These are phyloP conservation scores for Aureobasidium musti DNA, from an alignment of 2,329 filamentous ascomycete genomes.

Conservation along the genomic window DNA sequence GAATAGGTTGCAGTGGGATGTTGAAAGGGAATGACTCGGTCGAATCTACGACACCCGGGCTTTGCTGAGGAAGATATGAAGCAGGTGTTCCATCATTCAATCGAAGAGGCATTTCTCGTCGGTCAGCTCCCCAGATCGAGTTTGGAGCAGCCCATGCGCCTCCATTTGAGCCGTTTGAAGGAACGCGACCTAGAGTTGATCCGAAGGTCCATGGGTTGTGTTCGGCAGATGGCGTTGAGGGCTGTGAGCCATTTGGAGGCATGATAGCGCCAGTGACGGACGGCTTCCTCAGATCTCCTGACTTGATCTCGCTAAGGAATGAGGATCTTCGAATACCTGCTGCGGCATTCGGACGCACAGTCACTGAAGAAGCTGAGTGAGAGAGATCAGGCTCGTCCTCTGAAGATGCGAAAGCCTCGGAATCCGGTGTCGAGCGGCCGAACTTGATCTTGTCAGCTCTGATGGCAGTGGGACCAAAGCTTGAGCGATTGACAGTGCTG, in stretches of 20 bases:
- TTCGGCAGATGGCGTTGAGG: constrained; percentile 75
- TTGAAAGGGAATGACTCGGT: constrained; percentile 69
- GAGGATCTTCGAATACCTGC: constrained; percentile 70
- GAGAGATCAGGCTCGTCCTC: constrained; percentile 81
- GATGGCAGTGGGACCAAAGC: constrained; percentile 7
- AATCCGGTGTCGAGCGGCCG: constrained; percentile 20
- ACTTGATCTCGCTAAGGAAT: constrained; percentile 82
- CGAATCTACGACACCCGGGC: constrained; percentile 33
- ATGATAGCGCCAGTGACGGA: constrained; percentile 67
- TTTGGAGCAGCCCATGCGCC: constrained; percentile 11
- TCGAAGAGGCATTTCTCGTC: constrained; percentile 6
- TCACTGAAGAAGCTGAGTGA: constrained; percentile 48
- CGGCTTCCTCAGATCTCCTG: constrained; percentile 64
- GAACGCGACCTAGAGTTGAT: constrained; percentile 44
- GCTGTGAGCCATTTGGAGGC: constrained; percentile 64
- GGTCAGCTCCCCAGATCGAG: constrained; percentile 22
- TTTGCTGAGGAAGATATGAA: neutral
- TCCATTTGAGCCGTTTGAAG: constrained; percentile 41
- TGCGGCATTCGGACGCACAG: constrained; percentile 49
- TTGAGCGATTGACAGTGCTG: constrained; percentile 14
- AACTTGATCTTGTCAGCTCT: constrained; percentile 24
- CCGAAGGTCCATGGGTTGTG: constrained; percentile 31
- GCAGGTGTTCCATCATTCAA: neutral
- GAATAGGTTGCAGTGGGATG: constrained; percentile 84
- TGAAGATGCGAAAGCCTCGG: constrained; percentile 75